phyloP scores from a whole-genome alignment of 805 yeast species.

The Pichia eremophila region DNA sequence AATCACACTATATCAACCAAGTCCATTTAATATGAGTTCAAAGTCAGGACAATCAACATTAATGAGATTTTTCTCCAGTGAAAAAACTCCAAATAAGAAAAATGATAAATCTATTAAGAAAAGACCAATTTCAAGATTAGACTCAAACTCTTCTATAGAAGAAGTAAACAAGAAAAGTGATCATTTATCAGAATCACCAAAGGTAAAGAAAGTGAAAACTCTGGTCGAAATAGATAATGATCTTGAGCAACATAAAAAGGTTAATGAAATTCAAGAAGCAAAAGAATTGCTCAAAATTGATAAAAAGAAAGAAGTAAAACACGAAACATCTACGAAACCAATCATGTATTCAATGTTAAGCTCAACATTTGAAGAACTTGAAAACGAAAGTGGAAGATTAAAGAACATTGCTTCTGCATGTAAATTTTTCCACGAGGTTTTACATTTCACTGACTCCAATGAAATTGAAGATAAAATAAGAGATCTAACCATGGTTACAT shows the following conservation, averaged over 20 bases:
- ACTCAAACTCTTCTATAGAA: neutral
- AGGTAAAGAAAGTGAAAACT: constrained; percentile 1
- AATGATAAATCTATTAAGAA: too few relatives aligned
- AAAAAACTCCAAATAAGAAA: neutral
- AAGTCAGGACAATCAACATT: constrained; percentile 6
- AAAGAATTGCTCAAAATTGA: constrained; percentile 10
- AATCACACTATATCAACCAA: too few relatives aligned
- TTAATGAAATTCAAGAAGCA: constrained; percentile 19
- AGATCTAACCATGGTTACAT: constrained; percentile 61
- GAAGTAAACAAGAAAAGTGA: neutral
- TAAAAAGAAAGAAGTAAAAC: neutral
- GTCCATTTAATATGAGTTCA: neutral
- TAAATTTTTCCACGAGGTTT: constrained; percentile 57
- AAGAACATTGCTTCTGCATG: constrained; percentile 72
- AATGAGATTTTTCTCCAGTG: constrained; percentile 10
- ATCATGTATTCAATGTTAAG: constrained; percentile 37
- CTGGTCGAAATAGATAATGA: constrained; percentile 4
- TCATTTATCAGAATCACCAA: neutral
- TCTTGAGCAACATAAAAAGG: constrained; percentile 12
- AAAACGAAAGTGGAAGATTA: constrained; percentile 70
- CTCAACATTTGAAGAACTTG: constrained; percentile 67
- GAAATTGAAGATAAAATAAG: constrained; percentile 12
- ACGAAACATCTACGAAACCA: constrained; percentile 11
- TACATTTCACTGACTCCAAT: constrained; percentile 31
- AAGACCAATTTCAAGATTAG: neutral